Evolutionary conservation across 495 filamentous ascomycete species (phyloP).

Genomic region (Lasiosphaeria miniovina): DNA sequence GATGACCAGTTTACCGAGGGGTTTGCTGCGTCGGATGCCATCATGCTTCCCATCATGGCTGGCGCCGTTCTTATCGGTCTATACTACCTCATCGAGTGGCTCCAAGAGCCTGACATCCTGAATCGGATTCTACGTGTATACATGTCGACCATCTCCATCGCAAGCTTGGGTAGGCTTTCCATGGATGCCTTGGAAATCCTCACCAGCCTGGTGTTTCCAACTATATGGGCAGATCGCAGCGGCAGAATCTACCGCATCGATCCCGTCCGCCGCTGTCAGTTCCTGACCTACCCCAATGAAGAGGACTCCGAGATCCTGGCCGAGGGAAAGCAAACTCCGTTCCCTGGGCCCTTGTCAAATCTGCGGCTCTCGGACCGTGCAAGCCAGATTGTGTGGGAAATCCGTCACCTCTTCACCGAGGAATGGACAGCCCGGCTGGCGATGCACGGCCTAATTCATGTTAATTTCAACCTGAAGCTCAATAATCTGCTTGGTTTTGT

Average conservation of each 20-base stretch:
- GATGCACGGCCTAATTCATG: conserved; percentile 35
- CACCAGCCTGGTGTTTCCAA: conserved; percentile 71
- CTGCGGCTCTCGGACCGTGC: conserved; percentile 23
- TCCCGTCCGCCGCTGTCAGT: conserved; percentile 23
- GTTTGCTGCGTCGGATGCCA: conserved; percentile 73
- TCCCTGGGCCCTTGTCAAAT: conserved; percentile 41
- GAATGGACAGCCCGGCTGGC: conserved; percentile 48
- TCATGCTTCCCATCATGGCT: conserved; percentile 82
- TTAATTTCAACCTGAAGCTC: conserved; percentile 36
- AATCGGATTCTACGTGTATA: conserved; percentile 85
- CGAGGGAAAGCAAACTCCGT: conserved; percentile 36
- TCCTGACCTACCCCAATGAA: conserved; percentile 10
- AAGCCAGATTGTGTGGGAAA: conserved; percentile 38
- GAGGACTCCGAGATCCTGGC: conserved; percentile 14
- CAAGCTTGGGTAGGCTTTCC: conserved; percentile 65
- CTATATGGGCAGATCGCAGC: conserved; percentile 47
- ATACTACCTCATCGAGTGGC: conserved; percentile 86
- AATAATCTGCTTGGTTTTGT: conserved; percentile 54
- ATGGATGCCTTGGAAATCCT: conserved; percentile 64
- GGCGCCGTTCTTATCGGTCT: conserved; percentile 69
- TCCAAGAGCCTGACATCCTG: conserved; percentile 74
- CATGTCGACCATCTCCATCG: conserved; percentile 75
- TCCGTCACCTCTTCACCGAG: conserved; percentile 42
- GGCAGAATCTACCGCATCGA: conserved; percentile 48
- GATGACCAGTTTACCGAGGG: conserved; percentile 70